Evolutionary conservation across 108 stramenopile species (phyloP).

Genomic region (Stephanodiscus triporus): DNA sequence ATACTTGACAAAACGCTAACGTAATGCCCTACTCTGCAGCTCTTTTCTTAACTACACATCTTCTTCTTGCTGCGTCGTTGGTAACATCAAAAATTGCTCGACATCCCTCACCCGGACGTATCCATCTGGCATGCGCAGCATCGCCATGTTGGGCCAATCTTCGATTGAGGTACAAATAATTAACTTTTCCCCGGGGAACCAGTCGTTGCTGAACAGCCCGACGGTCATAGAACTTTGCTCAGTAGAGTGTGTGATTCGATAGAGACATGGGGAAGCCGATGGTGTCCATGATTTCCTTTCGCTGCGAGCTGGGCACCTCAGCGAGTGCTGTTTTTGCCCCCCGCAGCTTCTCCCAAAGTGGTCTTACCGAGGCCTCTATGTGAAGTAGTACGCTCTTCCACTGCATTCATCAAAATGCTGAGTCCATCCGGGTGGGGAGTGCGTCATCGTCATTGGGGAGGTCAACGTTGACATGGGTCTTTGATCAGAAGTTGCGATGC

Average conservation of each 20-base stretch:
- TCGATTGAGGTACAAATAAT: conserved; percentile 30
- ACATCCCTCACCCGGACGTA: too few species aligned
- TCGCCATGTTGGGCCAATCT: too few species aligned
- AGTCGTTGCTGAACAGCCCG: conserved; percentile 4
- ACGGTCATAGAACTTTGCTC: conserved; percentile 24
- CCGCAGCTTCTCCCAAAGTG: conserved; percentile 21
- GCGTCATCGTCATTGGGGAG: background rate
- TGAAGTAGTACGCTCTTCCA: conserved; percentile 30
- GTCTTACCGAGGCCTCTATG: conserved; percentile 11
- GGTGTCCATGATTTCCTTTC: background rate
- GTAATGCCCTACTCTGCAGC: too few species aligned
- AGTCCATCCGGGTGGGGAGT: conserved; percentile 11
- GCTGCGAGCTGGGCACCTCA: background rate
- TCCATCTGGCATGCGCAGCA: conserved; percentile 45
- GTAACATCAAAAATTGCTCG: too few species aligned
- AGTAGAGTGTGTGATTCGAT: conserved; percentile 25
- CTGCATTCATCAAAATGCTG: conserved; percentile 3
- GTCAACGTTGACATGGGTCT: background rate
- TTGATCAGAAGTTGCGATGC: conserved; percentile 6
- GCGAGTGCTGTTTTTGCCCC: background rate
- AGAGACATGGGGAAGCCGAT: conserved; percentile 34
- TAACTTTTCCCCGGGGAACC: conserved; percentile 37
- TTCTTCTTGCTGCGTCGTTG: too few species aligned
- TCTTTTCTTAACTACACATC: too few species aligned
- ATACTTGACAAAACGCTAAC: too few species aligned